Conservation (phyloP, 768 basidiomycete genomes). For the Jaapia argillacea region DNA sequence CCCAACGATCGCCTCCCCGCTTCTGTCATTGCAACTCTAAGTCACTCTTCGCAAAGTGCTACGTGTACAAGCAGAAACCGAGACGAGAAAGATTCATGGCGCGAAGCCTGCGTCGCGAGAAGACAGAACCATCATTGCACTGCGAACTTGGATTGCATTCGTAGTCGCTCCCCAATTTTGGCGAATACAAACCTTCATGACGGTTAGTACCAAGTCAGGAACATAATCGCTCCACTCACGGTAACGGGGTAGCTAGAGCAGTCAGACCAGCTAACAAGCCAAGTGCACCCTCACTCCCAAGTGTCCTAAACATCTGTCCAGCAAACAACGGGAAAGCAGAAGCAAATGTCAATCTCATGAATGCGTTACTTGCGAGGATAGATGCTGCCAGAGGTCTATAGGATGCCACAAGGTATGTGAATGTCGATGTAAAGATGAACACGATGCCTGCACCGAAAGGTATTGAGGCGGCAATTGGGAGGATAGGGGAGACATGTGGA, state of each 20-base stretch:
- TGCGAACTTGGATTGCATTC: background rate
- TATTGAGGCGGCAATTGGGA: conserved; percentile 31
- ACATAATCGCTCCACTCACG: background rate
- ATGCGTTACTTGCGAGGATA: conserved; percentile 58
- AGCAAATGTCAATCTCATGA: conserved; percentile 36
- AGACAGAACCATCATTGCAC: too few relatives aligned
- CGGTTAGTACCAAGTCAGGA: conserved; percentile 7
- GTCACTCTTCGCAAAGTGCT: too few relatives aligned
- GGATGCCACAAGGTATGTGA: conserved; percentile 48
- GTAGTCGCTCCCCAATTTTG: background rate
- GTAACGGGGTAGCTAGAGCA: conserved; percentile 43
- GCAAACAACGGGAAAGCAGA: conserved; percentile 45
- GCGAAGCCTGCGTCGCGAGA: too few relatives aligned
- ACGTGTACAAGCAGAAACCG: too few relatives aligned
- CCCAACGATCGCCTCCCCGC: too few relatives aligned
- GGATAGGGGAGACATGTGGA: conserved; percentile 33
- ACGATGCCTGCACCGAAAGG: conserved; percentile 49
- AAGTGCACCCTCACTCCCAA: conserved; percentile 65
- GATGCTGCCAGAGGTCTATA: conserved; percentile 44
- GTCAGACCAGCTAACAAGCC: conserved; percentile 58
- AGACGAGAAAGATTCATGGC: too few relatives aligned
- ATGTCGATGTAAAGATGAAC: conserved; percentile 46
- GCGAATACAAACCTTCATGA: conserved; percentile 9
- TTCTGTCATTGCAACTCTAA: too few relatives aligned
- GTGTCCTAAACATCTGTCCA: conserved; percentile 33